Base-by-base conservation (phyloP, 1,284 basidiomycete genomes). In the Xerocomus amazonicus region DNA sequence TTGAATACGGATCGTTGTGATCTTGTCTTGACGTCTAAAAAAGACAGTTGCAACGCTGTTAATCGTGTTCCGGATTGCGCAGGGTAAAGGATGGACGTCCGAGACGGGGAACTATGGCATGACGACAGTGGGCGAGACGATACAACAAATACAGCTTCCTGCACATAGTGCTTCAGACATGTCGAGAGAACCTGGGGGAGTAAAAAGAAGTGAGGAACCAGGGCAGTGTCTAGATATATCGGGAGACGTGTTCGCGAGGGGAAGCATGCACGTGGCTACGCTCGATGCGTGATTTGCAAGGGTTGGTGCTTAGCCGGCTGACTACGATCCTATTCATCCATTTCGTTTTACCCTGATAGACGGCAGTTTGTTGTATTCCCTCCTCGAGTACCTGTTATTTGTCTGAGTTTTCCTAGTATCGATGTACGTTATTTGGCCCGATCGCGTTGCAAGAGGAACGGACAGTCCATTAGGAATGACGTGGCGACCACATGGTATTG, bases 11-110 rank as follows among this genome's bases (percentile, higher is more conserved):
- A 28, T 28, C 13, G 9, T 36, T 10, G 4, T 4, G 13, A 27
- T n/a, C 26, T 9, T 7, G 27, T 12, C 14, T 29, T 41, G 28
- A 43, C 17, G 12, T 9, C 26, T 12, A 4, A 14, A n/a, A 14
- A 27, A 62, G 60, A 52, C 43, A 2, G 57, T 63, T 9, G 53
- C 63, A 9, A 44, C 53, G 6, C 35, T 62, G 0, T 38, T 65
- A 0, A 67, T 65, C 17, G 46, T 62, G 17, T 57, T 56, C n/a
- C 56, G 63, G 2, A 48, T 67, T 6, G 60, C 62, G 9, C 51
- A 63, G 26, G 59, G 64, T n/a, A 67, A 61, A 28, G 56, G 48
- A 8, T 66, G 62, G 64, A 54, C 48, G 0, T 41, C 48, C 31
- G 47, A 60, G 6, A 49, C 45, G 9, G 56, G 39, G 6, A 44